These are phyloP conservation scores for Sporodiniella umbellata DNA, from an alignment of 371 early-diverging fungal genomes.

Conservation along the genomic window DNA sequence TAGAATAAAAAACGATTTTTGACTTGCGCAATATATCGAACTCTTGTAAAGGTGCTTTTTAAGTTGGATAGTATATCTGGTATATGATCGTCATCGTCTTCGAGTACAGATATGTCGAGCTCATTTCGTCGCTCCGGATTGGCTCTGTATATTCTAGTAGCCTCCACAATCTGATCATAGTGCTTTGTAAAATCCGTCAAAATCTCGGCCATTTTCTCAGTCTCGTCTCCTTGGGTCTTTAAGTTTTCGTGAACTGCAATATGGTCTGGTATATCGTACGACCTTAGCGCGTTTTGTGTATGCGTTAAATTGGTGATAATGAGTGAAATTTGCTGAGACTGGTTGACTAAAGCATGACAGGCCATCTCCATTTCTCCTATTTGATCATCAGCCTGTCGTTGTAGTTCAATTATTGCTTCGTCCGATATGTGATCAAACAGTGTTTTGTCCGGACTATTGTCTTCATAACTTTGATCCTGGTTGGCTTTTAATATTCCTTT, in stretches of 20 bases:
- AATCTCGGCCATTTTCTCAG: constrained; percentile 48
- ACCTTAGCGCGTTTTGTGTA: constrained; percentile 20
- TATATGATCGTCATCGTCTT: constrained; percentile 41
- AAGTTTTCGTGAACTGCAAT: constrained; percentile 30
- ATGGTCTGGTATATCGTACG: constrained; percentile 23
- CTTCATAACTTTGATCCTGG: constrained; percentile 2
- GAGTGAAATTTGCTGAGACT: constrained; percentile 21
- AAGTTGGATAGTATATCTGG: constrained; percentile 40
- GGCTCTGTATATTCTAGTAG: constrained; percentile 39
- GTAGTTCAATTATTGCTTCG: constrained; percentile 43
- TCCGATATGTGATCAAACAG: constrained; percentile 49
- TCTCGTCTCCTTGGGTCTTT: constrained; percentile 36
- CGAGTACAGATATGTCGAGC: constrained; percentile 41
- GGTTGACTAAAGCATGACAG: constrained; percentile 10
- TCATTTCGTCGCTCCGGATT: constrained; percentile 25
- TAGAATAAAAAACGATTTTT: not conserved
- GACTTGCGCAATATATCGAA: constrained; percentile 20
- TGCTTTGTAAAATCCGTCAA: constrained; percentile 44
- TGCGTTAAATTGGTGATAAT: constrained; percentile 25
- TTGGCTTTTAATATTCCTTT: constrained; percentile 35
- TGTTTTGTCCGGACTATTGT: constrained; percentile 8
- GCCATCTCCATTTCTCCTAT: constrained; percentile 43
- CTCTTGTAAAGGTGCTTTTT: constrained; percentile 26
- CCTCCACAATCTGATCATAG: constrained; percentile 47
- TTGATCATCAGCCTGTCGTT: constrained; percentile 43